phyloP scores from a whole-genome alignment of 2,329 filamentous ascomycete genomes.

The Ophiostoma australiae region DNA sequence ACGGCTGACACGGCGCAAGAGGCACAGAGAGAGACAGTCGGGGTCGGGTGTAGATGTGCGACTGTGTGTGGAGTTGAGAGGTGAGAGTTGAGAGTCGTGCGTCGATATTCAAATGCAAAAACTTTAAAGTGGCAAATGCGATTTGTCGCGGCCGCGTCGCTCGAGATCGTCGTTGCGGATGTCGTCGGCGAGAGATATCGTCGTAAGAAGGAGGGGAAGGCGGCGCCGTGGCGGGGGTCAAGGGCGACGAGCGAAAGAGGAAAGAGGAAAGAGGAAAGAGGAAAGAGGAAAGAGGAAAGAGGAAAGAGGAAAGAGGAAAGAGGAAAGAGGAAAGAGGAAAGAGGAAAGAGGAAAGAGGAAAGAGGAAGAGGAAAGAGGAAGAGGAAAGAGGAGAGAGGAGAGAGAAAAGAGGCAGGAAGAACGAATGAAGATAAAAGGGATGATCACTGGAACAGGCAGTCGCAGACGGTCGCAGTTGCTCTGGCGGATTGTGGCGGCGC shows the following conservation, averaged over 20 bases:
- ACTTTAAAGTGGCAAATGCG: neutral
- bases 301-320: no score
- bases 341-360: no score
- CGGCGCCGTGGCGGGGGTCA: neutral
- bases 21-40: neutral
- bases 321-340: no score
- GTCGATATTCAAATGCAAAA: neutral
- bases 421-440: neutral
- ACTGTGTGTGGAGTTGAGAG: neutral
- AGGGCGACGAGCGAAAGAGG: neutral
- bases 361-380: no score
- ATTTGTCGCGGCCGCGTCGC: neutral
- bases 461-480: neutral
- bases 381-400: no score
- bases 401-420: neutral
- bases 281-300: neutral
- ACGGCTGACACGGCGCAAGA: neutral
- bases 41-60: neutral
- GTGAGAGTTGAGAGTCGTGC: neutral
- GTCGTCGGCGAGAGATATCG: neutral
- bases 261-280: neutral
- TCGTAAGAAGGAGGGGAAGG: constrained; percentile 3
- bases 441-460: neutral
- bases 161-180: neutral
- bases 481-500: neutral